Evolutionary conservation across 768 basidiomycete genomes (phyloP).

Genomic region (Xerocomus brunneocitrinus): DNA sequence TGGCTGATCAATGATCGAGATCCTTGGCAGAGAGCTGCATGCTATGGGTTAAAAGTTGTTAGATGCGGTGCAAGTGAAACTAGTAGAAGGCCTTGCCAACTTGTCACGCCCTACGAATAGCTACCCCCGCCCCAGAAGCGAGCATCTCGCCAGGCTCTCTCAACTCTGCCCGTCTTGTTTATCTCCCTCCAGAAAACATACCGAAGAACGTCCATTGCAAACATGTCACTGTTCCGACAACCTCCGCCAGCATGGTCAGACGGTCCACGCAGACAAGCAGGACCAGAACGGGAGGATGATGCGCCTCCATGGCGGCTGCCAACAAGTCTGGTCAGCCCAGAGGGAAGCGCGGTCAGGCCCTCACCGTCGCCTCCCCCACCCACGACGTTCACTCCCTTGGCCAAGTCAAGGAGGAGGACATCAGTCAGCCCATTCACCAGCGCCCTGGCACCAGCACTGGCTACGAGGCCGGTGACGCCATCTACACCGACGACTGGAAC

Average conservation of each 20-base stretch:
- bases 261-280: slow-evolving; percentile 90
- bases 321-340: slow-evolving; percentile 16
- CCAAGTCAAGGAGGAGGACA: slow-evolving; percentile 42
- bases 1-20: too few relatives aligned
- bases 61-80: too few relatives aligned
- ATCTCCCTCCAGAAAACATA: too few relatives aligned
- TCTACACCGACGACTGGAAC: slow-evolving; percentile 34
- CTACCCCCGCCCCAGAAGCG: too few relatives aligned
- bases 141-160: too few relatives aligned
- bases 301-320: slow-evolving; percentile 69
- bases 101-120: too few relatives aligned
- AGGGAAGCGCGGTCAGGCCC: slow-evolving; percentile 34
- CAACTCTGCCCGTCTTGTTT: too few relatives aligned
- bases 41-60: too few relatives aligned
- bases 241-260: slow-evolving; percentile 95
- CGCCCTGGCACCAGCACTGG: slow-evolving; percentile 73
- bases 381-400: slow-evolving; percentile 18
- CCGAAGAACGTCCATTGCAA: too few relatives aligned
- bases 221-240: too few relatives aligned
- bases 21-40: slow-evolving; percentile 13
- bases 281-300: slow-evolving; percentile 89
- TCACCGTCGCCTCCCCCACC: slow-evolving; percentile 14
- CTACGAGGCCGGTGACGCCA: slow-evolving; percentile 50
- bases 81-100: too few relatives aligned
- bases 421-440: slow-evolving; percentile 33